phyloP scores from a whole-genome alignment of 805 yeast species.

The Lipomyces yamadae region DNA sequence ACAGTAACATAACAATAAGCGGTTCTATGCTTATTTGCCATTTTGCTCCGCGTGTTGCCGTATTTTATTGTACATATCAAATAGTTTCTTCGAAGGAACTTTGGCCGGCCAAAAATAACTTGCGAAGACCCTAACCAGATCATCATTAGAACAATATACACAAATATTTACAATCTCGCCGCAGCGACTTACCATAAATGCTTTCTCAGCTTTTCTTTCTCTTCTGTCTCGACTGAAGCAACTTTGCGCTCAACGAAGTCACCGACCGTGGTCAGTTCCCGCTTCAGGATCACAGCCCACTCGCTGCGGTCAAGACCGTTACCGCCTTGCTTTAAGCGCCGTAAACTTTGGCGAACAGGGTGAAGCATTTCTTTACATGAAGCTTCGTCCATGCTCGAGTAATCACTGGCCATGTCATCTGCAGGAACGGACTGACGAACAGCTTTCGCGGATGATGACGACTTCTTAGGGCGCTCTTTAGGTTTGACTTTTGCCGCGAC shows the following conservation, averaged over 20 bases:
- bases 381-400: slow-evolving; percentile 78
- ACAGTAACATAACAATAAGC: background rate
- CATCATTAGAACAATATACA: background rate
- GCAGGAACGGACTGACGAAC: background rate
- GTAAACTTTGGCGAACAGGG: slow-evolving; percentile 69
- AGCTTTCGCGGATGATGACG: background rate
- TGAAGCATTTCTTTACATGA: slow-evolving; percentile 64
- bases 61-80: slow-evolving; percentile 65
- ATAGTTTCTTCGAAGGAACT: slow-evolving; percentile 68
- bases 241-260: slow-evolving; percentile 61
- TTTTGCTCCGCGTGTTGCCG: slow-evolving; percentile 17
- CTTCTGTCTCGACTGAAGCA: slow-evolving; percentile 39
- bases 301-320: slow-evolving; percentile 74
- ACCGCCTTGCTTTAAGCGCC: slow-evolving; percentile 70
- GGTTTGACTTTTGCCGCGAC: background rate
- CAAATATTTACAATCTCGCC: background rate
- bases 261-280: slow-evolving; percentile 74
- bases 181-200: slow-evolving; percentile 64
- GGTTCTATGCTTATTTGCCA: background rate
- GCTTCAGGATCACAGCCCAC: slow-evolving; percentile 73
- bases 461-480: slow-evolving; percentile 9
- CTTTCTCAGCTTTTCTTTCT: slow-evolving; percentile 53
- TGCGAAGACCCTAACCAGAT: slow-evolving; percentile 57
- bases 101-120: slow-evolving; percentile 85
- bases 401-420: slow-evolving; percentile 54